Conservation (phyloP, 768 basidiomycete genomes). For the Xerocomellus chrysenteron region DNA sequence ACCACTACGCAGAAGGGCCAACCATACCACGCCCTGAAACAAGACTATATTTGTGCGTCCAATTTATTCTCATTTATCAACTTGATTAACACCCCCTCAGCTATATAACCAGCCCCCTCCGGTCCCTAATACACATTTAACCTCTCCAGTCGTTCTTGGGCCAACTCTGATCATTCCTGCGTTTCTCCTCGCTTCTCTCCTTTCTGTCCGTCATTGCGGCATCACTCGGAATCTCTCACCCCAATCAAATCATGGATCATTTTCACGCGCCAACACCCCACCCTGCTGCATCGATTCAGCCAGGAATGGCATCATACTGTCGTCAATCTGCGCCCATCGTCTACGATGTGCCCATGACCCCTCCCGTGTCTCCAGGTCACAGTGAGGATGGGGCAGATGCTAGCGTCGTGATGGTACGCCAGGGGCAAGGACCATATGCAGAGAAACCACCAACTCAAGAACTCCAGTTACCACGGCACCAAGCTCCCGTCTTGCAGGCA, state of each 20-base stretch:
- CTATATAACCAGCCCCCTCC: conserved; percentile 5
- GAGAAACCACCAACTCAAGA: conserved; percentile 12
- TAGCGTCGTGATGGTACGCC: conserved; percentile 10
- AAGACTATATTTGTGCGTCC: conserved; percentile 13
- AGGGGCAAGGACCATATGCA: conserved; percentile 11
- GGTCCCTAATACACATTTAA: not conserved
- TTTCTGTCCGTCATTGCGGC: not conserved
- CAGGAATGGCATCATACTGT: conserved; percentile 22
- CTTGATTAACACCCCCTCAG: conserved; percentile 1
- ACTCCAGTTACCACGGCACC: conserved; percentile 3
- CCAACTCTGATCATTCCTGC: not conserved
- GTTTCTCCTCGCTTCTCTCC: not conserved
- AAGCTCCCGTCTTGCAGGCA: conserved; percentile 3
- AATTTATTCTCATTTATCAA: not conserved
- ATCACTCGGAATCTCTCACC: not conserved
- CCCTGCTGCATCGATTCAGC: conserved; percentile 10
- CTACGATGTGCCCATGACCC: conserved; percentile 64
- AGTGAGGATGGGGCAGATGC: conserved; percentile 39
- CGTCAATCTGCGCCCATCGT: conserved; percentile 45
- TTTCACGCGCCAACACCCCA: conserved; percentile 23
- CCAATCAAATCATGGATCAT: conserved; percentile 24
- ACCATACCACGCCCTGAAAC: conserved; percentile 9
- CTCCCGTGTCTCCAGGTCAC: conserved; percentile 62
- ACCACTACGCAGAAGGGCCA: not conserved
- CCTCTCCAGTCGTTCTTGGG: conserved; percentile 1